These are phyloP conservation scores for Suhomyces anneliseae DNA, from an alignment of 1,139 yeast species.

Conservation along the genomic window DNA sequence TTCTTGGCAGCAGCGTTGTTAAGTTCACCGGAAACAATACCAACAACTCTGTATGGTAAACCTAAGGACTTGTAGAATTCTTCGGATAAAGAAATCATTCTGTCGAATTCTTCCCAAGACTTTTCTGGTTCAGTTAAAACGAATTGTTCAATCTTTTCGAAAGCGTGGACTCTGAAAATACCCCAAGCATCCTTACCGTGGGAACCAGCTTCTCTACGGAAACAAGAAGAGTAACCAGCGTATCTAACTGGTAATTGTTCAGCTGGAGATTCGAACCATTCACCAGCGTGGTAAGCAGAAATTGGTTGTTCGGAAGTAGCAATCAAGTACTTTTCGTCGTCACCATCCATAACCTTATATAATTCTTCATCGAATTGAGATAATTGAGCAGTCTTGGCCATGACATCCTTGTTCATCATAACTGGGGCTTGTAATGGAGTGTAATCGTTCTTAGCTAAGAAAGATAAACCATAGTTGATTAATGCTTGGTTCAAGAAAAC, in stretches of 20 bases:
- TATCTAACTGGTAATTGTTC: constrained; percentile 95
- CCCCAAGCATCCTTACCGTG: constrained; percentile 99
- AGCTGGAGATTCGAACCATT: constrained; percentile 97
- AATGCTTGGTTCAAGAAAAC: constrained; percentile 97
- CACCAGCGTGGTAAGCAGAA: constrained; percentile 95
- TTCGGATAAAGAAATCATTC: constrained; percentile 89
- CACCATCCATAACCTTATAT: constrained; percentile 95
- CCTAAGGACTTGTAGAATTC: constrained; percentile 91
- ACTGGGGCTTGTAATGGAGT: constrained; percentile 97
- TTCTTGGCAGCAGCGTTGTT: constrained; percentile 99
- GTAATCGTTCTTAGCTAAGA: constrained; percentile 78
- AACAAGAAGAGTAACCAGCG: constrained; percentile 98
- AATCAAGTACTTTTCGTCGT: constrained; percentile 94
- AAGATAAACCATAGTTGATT: constrained; percentile 90
- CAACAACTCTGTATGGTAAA: constrained; percentile 94
- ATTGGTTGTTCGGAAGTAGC: constrained; percentile 99
- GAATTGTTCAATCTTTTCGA: constrained; percentile 97
- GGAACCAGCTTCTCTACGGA: constrained; percentile 99
- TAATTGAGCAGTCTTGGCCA: constrained; percentile 99
- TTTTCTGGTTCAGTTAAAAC: constrained; percentile 95
- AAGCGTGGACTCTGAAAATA: constrained; percentile 97
- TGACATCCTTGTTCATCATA: constrained; percentile 98
- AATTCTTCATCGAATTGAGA: constrained; percentile 97
- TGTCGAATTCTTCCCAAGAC: constrained; percentile 96
- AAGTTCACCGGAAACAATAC: constrained; percentile 97